phyloP scores from a whole-genome alignment of 441 rosid species.

The Corymbia calophylla region DNA sequence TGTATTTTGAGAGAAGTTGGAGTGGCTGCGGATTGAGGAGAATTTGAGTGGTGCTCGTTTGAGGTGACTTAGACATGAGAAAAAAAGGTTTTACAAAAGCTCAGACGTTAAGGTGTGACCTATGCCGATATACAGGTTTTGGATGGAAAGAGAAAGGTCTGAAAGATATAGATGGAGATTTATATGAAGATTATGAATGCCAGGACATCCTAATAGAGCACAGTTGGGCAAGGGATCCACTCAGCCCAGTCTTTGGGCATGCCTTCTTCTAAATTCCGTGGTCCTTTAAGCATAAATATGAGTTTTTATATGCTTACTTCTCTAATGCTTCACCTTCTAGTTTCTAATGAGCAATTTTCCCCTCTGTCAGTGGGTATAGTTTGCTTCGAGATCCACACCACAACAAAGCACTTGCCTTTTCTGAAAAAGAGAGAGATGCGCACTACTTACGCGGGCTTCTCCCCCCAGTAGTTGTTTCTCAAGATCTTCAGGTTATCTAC shows the following conservation, averaged over 20 bases:
- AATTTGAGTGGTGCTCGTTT: neutral
- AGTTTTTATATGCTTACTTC: neutral
- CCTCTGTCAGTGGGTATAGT: slow-evolving; percentile 6
- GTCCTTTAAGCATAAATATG: neutral
- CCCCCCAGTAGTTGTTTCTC: slow-evolving; percentile 11
- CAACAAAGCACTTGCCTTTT: slow-evolving; percentile 14
- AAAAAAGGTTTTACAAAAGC: neutral
- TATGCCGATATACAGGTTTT: neutral
- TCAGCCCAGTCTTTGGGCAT: neutral
- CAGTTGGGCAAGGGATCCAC: neutral
- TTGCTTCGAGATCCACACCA: slow-evolving; percentile 15
- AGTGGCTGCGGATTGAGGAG: neutral
- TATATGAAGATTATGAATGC: neutral
- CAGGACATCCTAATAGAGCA: neutral
- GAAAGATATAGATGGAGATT: neutral
- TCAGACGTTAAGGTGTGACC: neutral
- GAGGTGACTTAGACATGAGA: neutral
- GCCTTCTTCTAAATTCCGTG: neutral
- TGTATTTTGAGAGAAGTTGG: neutral
- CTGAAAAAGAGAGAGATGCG: slow-evolving; percentile 7
- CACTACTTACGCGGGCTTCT: slow-evolving; percentile 14
- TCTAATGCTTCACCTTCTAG: neutral
- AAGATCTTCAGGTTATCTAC: slow-evolving; percentile 6
- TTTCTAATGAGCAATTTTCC: neutral
- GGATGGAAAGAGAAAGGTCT: neutral